phyloP scores from a whole-genome alignment of 768 basidiomycete genomes.

The Rhodosporidiobolus odoratus region DNA sequence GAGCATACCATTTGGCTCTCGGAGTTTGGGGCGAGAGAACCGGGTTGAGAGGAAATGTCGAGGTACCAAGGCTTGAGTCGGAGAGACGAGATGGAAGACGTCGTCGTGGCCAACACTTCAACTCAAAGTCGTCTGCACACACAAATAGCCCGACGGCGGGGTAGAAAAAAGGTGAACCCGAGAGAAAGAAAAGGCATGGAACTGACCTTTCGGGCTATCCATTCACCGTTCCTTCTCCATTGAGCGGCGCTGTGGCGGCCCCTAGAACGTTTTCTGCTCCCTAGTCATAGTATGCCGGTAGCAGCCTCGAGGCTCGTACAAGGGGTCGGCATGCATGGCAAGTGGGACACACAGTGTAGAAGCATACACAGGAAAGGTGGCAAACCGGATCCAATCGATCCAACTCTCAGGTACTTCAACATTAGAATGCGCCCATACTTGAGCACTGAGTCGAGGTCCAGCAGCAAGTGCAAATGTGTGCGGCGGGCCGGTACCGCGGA shows the following conservation, averaged over 20 bases:
- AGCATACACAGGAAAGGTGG: too few relatives aligned
- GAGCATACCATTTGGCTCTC: background rate
- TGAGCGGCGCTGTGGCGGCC: conserved; percentile 28
- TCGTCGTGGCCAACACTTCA: conserved; percentile 17
- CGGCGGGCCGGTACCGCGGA: too few relatives aligned
- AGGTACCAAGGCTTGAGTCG: conserved; percentile 25
- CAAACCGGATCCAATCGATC: conserved; percentile 12
- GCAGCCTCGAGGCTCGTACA: too few relatives aligned
- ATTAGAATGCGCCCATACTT: conserved; percentile 16
- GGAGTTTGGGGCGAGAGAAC: background rate
- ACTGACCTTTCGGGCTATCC: conserved; percentile 29
- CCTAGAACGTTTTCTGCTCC: conserved; percentile 35
- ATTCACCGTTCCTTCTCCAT: conserved; percentile 19
- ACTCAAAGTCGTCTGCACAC: too few relatives aligned
- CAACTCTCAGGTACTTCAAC: conserved; percentile 11
- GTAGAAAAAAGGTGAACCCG: background rate
- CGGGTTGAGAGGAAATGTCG: background rate
- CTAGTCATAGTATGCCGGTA: background rate
- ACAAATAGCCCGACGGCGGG: too few relatives aligned
- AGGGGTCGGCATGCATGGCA: too few relatives aligned
- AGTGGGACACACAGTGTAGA: too few relatives aligned
- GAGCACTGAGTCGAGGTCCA: too few relatives aligned
- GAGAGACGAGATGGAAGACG: conserved; percentile 20
- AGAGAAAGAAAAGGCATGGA: too few relatives aligned
- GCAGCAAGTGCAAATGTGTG: too few relatives aligned